Evolutionary conservation across 108 stramenopile genomes (phyloP).

Genomic region (Seminavis robusta): DNA sequence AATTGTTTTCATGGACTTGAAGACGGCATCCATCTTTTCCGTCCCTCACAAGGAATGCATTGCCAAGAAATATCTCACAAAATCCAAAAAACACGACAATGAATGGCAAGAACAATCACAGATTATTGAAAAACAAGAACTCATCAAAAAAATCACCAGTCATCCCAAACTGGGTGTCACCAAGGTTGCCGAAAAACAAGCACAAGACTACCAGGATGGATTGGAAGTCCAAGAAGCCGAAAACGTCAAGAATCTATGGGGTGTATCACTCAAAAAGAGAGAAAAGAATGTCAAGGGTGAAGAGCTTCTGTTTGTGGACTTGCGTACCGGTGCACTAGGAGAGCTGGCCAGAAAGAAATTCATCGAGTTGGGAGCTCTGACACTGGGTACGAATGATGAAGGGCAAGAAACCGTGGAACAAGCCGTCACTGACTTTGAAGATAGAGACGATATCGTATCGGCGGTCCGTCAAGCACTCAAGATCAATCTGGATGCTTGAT

Average conservation of each 20-base stretch:
- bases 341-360: no score
- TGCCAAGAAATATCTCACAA: neutral
- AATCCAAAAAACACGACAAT: neutral
- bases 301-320: constrained; percentile 28
- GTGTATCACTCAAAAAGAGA: constrained; percentile 31
- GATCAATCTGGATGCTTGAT: no score
- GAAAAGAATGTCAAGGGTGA: constrained; percentile 16
- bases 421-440: no score
- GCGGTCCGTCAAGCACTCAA: no score
- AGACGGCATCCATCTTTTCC: constrained; percentile 1
- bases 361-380: no score
- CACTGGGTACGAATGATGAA: no score
- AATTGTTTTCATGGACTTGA: constrained; percentile 2
- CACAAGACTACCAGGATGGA: constrained; percentile 6
- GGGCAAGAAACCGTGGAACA: no score
- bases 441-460: no score
- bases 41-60: constrained; percentile 5
- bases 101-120: constrained; percentile 1
- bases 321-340: constrained; percentile 20
- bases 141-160: constrained; percentile 1
- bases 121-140: neutral
- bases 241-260: constrained; percentile 33
- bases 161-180: neutral
- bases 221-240: constrained; percentile 13
- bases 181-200: constrained; percentile 4